Percentiles rank a stretch among this genome's conserved stretches.
Evolutionary conservation across 345 rosid genomes (phyloP).

Genomic region (Clarkia xantiana): DNA sequence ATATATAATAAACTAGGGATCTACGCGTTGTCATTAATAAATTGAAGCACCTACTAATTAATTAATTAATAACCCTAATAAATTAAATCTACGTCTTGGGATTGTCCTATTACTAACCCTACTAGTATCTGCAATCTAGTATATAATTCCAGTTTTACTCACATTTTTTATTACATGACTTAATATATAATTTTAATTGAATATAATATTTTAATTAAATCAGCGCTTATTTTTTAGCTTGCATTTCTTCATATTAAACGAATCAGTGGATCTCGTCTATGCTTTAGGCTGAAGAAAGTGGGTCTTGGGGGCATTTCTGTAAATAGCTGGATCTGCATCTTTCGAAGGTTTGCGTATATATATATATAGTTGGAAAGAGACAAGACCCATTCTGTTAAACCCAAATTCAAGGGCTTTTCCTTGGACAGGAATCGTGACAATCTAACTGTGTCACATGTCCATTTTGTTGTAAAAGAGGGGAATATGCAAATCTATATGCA

Average conservation of each 20-base stretch:
- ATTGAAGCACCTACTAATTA: conserved; percentile 1
- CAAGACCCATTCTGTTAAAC: conserved; percentile 1
- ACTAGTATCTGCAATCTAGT: too few species aligned
- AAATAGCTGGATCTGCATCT: neutral
- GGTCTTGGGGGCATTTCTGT: neutral
- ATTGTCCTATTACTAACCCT: conserved; percentile 18
- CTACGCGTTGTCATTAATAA: neutral
- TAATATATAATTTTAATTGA: too few species aligned
- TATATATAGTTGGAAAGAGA: conserved; percentile 5
- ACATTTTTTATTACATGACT: too few species aligned
- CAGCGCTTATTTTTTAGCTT: conserved; percentile 14
- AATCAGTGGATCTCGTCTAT: conserved; percentile 3
- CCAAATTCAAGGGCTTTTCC: too few species aligned
- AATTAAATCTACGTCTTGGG: conserved; percentile 5
- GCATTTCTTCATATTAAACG: neutral
- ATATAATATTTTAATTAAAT: too few species aligned
- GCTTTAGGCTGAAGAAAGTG: conserved; percentile 13
- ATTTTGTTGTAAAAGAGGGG: neutral
- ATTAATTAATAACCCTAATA: too few species aligned
- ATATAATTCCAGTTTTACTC: too few species aligned
- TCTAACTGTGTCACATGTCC: neutral
- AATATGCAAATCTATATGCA: too few species aligned
- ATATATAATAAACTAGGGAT: too few species aligned
- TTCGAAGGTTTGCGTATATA: conserved; percentile 1
- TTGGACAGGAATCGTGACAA: neutral